Evolutionary conservation across 768 basidiomycete genomes (phyloP).

Genomic region (Fomitopsis pulvina): DNA sequence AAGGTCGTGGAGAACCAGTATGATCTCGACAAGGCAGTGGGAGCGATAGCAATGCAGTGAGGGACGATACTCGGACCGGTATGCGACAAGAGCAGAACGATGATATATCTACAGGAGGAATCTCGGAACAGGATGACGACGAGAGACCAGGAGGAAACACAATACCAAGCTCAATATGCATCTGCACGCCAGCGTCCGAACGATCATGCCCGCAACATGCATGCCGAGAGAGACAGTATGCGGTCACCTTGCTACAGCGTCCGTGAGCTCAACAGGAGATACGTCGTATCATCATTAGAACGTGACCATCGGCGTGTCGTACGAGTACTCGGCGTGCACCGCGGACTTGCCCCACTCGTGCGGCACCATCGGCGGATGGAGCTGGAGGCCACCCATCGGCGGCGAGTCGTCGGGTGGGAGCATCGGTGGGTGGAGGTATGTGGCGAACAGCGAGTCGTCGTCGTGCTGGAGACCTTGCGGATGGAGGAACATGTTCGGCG

Average conservation of each 20-base stretch:
- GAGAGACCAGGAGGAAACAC: conserved; percentile 4
- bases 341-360: conserved; percentile 25
- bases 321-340: conserved; percentile 16
- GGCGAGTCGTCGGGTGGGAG: conserved; percentile 34
- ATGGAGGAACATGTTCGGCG: conserved; percentile 70
- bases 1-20: conserved; percentile 1
- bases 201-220: conserved; percentile 2
- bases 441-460: conserved; percentile 53
- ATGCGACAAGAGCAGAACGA: conserved; percentile 7
- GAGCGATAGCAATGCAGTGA: conserved; percentile 8
- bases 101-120: conserved; percentile 2
- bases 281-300: conserved; percentile 19
- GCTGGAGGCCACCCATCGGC: conserved; percentile 19
- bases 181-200: conserved; percentile 13
- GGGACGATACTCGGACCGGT: conserved; percentile 4
- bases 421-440: conserved; percentile 54
- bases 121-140: conserved; percentile 4
- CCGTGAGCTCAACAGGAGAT: conserved; percentile 3
- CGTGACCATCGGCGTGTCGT: conserved; percentile 31
- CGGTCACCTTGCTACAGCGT: neutral
- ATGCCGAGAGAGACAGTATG: neutral
- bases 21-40: conserved; percentile 1
- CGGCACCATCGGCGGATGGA: conserved; percentile 31
- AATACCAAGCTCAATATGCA: conserved; percentile 8
- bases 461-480: conserved; percentile 54